These are phyloP conservation scores for Tolypocladium nubicola DNA, from an alignment of 2,329 filamentous ascomycete species.

Conservation along the genomic window DNA sequence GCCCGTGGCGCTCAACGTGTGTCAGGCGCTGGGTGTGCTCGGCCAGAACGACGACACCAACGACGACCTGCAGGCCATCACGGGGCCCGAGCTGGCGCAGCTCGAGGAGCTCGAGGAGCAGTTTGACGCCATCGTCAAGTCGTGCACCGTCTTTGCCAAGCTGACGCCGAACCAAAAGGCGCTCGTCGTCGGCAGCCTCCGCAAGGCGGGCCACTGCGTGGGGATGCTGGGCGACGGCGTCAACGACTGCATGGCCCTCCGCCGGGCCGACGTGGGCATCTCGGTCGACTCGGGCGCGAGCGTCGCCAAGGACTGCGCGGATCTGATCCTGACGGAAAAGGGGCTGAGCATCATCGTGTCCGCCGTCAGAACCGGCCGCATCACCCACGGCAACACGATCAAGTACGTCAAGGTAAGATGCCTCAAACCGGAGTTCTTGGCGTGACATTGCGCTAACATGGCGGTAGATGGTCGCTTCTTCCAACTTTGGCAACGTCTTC, in stretches of 20 bases:
- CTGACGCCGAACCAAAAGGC: conserved; percentile 16
- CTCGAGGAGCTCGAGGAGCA: conserved; percentile 7
- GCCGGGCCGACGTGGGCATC: conserved; percentile 15
- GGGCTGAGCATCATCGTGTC: conserved; percentile 15
- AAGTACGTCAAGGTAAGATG: conserved; percentile 15
- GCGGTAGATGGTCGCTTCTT: conserved; percentile 16
- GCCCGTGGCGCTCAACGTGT: conserved; percentile 17
- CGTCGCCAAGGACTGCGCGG: conserved; percentile 17
- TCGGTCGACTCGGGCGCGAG: conserved; percentile 18
- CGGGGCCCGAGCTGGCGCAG: conserved; percentile 11
- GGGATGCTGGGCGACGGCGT: conserved; percentile 19
- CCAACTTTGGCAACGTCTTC: conserved; percentile 20
- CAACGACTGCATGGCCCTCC: conserved; percentile 18
- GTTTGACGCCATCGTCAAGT: conserved; percentile 11
- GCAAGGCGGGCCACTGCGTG: conserved; percentile 13
- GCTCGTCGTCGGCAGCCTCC: conserved; percentile 12
- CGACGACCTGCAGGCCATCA: conserved; percentile 12
- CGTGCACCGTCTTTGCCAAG: conserved; percentile 17
- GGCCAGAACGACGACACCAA: conserved; percentile 6
- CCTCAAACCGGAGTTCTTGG: not conserved
- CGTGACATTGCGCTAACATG: not conserved
- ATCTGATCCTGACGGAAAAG: conserved; percentile 18
- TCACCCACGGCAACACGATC: conserved; percentile 17
- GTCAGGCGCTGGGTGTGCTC: conserved; percentile 11
- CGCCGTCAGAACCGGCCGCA: conserved; percentile 13